Evolutionary conservation across 495 filamentous ascomycete genomes (phyloP).

Genomic region (Aspergillus haitiensis): DNA sequence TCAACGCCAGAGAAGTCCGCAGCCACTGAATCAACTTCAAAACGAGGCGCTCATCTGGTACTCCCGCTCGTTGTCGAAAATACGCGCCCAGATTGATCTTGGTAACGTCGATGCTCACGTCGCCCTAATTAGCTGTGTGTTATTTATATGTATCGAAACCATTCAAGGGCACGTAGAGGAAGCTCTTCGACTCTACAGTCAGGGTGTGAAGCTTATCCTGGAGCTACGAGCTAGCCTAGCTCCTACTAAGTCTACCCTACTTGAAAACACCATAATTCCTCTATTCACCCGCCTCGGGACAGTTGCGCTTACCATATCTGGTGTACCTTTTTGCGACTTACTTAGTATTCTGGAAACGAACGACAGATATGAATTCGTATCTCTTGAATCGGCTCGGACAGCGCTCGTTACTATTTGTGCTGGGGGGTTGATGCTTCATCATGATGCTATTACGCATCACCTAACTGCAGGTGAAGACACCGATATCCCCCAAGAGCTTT

Average conservation of each 20-base stretch:
- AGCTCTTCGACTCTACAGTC: conserved; percentile 27
- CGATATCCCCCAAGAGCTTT: too few relatives aligned
- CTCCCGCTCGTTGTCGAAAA: conserved; percentile 35
- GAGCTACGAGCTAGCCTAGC: conserved; percentile 20
- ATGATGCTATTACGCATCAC: conserved; percentile 7
- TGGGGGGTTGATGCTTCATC: conserved; percentile 27
- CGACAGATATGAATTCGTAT: conserved; percentile 9
- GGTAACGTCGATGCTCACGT: conserved; percentile 31
- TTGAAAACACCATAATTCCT: conserved; percentile 29
- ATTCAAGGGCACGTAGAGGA: conserved; percentile 45
- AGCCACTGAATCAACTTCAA: conserved; percentile 18
- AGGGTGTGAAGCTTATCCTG: conserved; percentile 28
- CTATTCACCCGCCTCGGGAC: conserved; percentile 29
- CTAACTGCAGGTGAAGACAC: background rate
- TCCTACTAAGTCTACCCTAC: conserved; percentile 22
- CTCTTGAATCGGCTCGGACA: conserved; percentile 23
- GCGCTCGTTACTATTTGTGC: conserved; percentile 20
- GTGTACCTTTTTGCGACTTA: conserved; percentile 20
- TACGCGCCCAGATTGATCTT: conserved; percentile 35
- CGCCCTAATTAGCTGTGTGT: conserved; percentile 51
- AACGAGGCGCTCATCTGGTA: conserved; percentile 36
- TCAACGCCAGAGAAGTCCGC: background rate
- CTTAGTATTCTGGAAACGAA: conserved; percentile 4
- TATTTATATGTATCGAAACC: conserved; percentile 56
- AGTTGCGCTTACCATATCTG: conserved; percentile 25